Evolutionary conservation across 805 yeast genomes (phyloP), one percentile per base, ranked within the genome.

Genomic region (Kodamaea laetipori): DNA sequence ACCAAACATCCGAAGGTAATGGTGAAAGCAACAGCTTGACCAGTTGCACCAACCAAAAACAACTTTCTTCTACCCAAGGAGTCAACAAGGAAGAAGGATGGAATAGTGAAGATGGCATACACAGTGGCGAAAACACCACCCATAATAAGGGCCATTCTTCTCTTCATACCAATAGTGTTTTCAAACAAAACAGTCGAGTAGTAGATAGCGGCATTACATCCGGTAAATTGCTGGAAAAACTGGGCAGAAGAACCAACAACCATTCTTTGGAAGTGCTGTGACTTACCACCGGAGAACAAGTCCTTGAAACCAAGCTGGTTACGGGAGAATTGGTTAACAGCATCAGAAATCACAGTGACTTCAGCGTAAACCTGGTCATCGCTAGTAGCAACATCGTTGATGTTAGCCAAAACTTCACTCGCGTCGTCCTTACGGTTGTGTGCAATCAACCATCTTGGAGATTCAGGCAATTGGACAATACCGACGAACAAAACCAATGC

Each of bases 361-460:
- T 70, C 70, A 47, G 76, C 74, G 31, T 69, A 58, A 18, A 72
- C 66, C 47, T 66, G 67, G 43, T 69, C 74, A 48, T 66, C 64
- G 37, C 61, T 63, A 4, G 60, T 54, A 9, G 55, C 50, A 40
- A 64, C 57, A 33, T 61, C 73, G 45, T 75, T 64, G 50, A 80
- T 59, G 31, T 53, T 52, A 41, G 74, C 71, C 52, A 78, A 58
- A 28, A 76, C 58, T 32, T 64, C 60, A 49, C 69, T 63, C 26
- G 85, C 84, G 51, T 80, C 83, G 31, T 67, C 72, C 48, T 69
- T 65, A 53, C 78, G 66, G 44, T 74, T 75, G 44, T 75, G 69
- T 15, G 79, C 68, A 50, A 81, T 70, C 57, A 82, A 70, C 84
- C 85, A 82, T 76, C 88, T 78, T 55, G 89, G 87, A 5, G 87